Evolutionary conservation across 129 eudicot species (phyloP), one percentile per base, ranked within the genome.

Genomic region (Artemisia annua): DNA sequence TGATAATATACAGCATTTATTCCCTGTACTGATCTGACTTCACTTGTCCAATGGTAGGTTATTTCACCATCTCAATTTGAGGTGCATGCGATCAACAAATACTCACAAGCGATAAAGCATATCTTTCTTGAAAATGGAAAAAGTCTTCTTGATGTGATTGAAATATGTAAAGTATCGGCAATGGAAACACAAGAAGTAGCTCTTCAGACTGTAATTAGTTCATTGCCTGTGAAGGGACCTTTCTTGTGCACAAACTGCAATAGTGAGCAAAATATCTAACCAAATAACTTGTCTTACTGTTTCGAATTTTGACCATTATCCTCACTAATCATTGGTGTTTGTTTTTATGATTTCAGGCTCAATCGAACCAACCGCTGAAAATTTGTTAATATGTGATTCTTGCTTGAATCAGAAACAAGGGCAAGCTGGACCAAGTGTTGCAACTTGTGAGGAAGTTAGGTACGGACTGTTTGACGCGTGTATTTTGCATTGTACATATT

Each of bases 111-210:
- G 15, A 82, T 88, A 56, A 88, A 90, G 22, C 85, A 88, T 56
- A 90, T 94, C 44, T 88, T 85, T 75, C 86, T 94, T 59, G 96
- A 86, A 77, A 90, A 94, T 65, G 99, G 99, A 55, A 90, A 82
- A 84, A 90, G 87, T 67, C 95, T 94, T 66, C 83, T 90, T 26
- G 86, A 94, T 28, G 75, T 90, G 72, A 80, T 94, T 35, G 88
- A 94, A 71, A 85, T 83, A 66, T 94, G 97, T 69, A 81, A 84
- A 64, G 75, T 78, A 57, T 54, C 85, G 7, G 79, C 87, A 20
- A 51, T 82, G 63, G 78, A 83, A 71, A 78, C 92, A 15, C 50
- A 85, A 68, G 89, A 82, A 78, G 85, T 72, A 68, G 87, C 90
- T 44, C 78, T 90, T 77, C 85, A 77, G 59, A 79, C 84, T 74